Percentiles rank a stretch among this genome's conserved stretches.
Evolutionary conservation across 306 rosid genomes (phyloP).

Genomic region (Lablab purpureus): DNA sequence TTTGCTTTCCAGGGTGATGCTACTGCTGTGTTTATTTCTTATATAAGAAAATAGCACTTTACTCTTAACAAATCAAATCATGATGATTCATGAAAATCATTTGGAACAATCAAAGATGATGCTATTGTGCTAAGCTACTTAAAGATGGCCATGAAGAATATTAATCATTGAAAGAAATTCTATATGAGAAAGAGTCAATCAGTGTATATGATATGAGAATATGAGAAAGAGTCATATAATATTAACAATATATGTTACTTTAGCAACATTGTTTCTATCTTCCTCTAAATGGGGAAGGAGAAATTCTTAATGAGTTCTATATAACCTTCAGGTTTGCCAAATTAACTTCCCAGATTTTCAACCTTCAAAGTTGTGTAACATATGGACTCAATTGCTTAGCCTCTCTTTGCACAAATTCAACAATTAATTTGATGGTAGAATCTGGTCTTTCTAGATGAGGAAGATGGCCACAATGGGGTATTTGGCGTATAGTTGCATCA

Average conservation of each 20-base stretch:
- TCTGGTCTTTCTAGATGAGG: constrained; percentile 90
- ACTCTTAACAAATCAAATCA: neutral
- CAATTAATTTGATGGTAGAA: constrained; percentile 63
- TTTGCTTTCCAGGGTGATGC: constrained; percentile 21
- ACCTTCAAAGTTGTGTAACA: constrained; percentile 43
- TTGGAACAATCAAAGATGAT: neutral
- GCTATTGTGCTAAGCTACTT: neutral
- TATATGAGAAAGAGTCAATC: neutral
- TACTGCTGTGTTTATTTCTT: neutral
- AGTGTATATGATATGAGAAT: neutral
- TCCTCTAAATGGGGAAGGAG: constrained; percentile 36
- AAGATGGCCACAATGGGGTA: constrained; percentile 86
- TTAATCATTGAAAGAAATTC: neutral
- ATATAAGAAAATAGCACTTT: neutral
- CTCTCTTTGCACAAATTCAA: constrained; percentile 65
- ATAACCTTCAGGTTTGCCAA: constrained; percentile 30
- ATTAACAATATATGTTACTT: constrained; percentile 20
- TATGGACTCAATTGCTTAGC: constrained; percentile 46
- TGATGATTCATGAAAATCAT: too few species aligned
- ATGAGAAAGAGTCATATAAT: neutral
- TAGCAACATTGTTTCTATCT: constrained; percentile 28
- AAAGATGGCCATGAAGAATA: constrained; percentile 7
- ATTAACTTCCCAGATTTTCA: constrained; percentile 29
- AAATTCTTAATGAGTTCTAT: constrained; percentile 37
- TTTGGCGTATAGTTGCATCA: constrained; percentile 71